Conservation (phyloP, 768 basidiomycete species). For the Termitomyces sp. region DNA sequence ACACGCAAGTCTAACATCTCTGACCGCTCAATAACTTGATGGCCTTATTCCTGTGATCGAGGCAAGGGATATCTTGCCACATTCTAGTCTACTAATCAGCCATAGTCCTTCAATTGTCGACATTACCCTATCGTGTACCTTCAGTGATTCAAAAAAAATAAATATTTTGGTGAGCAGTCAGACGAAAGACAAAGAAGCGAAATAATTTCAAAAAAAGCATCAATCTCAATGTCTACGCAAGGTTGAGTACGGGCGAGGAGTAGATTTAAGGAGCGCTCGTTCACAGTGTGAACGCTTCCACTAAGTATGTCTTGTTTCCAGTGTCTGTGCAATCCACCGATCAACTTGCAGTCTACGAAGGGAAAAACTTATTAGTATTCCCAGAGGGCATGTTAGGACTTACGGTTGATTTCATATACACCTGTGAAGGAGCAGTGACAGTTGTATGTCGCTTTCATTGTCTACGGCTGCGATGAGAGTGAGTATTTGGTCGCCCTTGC, state of each 20-base stretch:
- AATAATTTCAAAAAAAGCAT: slow-evolving; percentile 56
- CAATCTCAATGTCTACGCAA: slow-evolving; percentile 37
- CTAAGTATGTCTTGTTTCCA: slow-evolving; percentile 20
- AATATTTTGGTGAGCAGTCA: slow-evolving; percentile 60
- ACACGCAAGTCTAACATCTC: too few species aligned
- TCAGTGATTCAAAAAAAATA: background rate
- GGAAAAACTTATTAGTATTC: slow-evolving; percentile 41
- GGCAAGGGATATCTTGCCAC: background rate
- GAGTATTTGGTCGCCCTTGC: too few species aligned
- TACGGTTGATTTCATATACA: slow-evolving; percentile 31
- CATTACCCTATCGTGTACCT: too few species aligned
- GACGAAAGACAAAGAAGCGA: slow-evolving; percentile 55
- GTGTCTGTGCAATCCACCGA: slow-evolving; percentile 36
- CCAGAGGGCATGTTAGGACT: slow-evolving; percentile 55
- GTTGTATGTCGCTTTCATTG: slow-evolving; percentile 57
- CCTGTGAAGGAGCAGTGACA: slow-evolving; percentile 33
- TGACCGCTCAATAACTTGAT: too few species aligned
- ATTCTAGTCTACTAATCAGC: background rate
- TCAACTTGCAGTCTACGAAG: background rate
- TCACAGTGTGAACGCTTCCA: slow-evolving; percentile 58
- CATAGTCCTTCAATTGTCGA: background rate
- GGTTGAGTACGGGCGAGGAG: background rate
- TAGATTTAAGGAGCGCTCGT: slow-evolving; percentile 44
- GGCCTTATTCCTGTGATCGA: background rate
- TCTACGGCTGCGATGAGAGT: slow-evolving; percentile 19